Evolutionary conservation across 2,329 filamentous ascomycete species (phyloP), one percentile per base, ranked within the genome.

Genomic region (Scorias spongiosa): DNA sequence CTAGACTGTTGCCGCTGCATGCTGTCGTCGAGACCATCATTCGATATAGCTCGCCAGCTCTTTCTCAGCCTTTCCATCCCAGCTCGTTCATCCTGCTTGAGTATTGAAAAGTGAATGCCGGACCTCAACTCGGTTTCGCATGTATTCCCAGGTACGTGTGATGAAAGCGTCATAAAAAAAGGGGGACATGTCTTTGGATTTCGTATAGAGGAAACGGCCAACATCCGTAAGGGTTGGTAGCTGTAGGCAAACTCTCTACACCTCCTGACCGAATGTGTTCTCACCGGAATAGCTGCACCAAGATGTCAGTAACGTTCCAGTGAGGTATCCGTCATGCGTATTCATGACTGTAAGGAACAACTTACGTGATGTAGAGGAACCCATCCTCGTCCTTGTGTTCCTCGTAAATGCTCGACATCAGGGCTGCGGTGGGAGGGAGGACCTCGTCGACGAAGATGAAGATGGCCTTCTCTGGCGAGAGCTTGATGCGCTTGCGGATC

Each of bases 391-490:
- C 76, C 59, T 98, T 96, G 78, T 98, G 91, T 68, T 96, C 89
- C 68, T 98, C 91, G 66, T 98, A 98, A 70, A 98, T 96, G 66
- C 84, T 93, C 73, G 87, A 94, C 91, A 98, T 98, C 43, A 98
- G 78, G 47, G 91, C 91, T 47, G 91, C 91, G 8, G 91, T 96
- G 2, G 91, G 91, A 42, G 91, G 91, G 45, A 98, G 76, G 42
- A 95, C 89, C 70, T 96, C 91, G 65, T 96, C 89, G 61, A 98
- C 91, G 70, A 96, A 98, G 76, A 98, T 96, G 76, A 98, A 98
- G 72, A 98, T 98, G 64, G 91, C 91, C 78, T 98, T 98, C 74
- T 98, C 91, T 29, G 91, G 91, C 44, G 87, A 94, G 55, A 98
- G 78, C 85, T 98, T 98, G 72, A 98, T 98, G 62, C 91, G 84